Conservation (phyloP, 2,329 filamentous ascomycete genomes). For the Cercospora sp. region DNA sequence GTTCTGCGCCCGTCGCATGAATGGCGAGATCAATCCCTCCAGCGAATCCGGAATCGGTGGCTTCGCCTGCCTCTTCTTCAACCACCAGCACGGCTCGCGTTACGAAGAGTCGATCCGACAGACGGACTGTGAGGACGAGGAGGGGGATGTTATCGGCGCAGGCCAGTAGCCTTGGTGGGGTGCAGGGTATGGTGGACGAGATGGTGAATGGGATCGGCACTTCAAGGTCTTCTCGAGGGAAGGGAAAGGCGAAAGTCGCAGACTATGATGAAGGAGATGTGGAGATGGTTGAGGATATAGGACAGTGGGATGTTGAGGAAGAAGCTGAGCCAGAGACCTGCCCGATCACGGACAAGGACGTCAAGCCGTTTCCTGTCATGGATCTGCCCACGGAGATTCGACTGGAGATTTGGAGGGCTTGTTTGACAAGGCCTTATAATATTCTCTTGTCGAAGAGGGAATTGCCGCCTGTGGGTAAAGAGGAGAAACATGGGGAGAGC, state of each 20-base stretch:
- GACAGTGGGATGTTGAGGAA: background rate
- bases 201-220: slow-evolving; percentile 6
- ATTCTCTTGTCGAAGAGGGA: slow-evolving; percentile 36
- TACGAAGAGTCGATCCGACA: slow-evolving; percentile 21
- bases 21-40: slow-evolving; percentile 18
- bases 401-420: slow-evolving; percentile 47
- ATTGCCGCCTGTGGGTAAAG: slow-evolving; percentile 12
- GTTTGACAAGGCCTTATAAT: slow-evolving; percentile 38
- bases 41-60: background rate
- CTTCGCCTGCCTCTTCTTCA: slow-evolving; percentile 11
- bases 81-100: slow-evolving; percentile 18
- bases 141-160: slow-evolving; percentile 22
- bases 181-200: slow-evolving; percentile 25
- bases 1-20: background rate
- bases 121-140: slow-evolving; percentile 19
- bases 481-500: slow-evolving; percentile 4
- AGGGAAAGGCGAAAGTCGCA: slow-evolving; percentile 19
- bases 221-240: slow-evolving; percentile 6
- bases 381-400: slow-evolving; percentile 50
- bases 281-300: slow-evolving; percentile 4
- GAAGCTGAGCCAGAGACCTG: slow-evolving; percentile 17
- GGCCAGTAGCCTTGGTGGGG: slow-evolving; percentile 21
- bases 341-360: slow-evolving; percentile 30
- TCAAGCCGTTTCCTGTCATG: slow-evolving; percentile 43
- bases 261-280: slow-evolving; percentile 4